Percentiles rank a stretch among this genome's conserved stretches.
phyloP scores from a whole-genome alignment of 1,284 basidiomycete species.

The Clitocybe nebularis region DNA sequence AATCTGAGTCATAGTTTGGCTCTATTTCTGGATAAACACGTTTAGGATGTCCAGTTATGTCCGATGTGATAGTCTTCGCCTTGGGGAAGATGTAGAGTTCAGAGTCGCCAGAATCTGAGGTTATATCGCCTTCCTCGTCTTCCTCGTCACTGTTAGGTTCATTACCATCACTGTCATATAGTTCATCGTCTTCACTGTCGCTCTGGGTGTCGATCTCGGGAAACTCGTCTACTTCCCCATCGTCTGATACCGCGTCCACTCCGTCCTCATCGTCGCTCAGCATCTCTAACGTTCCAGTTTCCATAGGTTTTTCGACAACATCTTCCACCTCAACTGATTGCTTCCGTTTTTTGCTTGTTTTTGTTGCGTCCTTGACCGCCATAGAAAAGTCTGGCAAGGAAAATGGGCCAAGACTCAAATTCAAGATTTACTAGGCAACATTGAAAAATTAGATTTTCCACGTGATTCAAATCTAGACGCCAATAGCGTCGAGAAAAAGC shows the following conservation, averaged over 20 bases:
- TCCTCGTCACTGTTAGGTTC: conserved; percentile 34
- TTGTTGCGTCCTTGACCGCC: conserved; percentile 29
- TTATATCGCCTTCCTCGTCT: conserved; percentile 34
- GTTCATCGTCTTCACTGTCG: conserved; percentile 42
- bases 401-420: no score
- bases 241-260: conserved; percentile 47
- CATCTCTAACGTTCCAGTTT: conserved; percentile 57
- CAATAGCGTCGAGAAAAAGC: no score
- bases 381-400: no score
- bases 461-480: no score
- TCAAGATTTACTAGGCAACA: no score
- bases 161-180: conserved; percentile 32
- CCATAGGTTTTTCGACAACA: conserved; percentile 14
- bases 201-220: conserved; percentile 53
- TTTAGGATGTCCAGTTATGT: conserved; percentile 86
- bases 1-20: conserved; percentile 95
- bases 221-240: conserved; percentile 45
- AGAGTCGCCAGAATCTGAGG: conserved; percentile 32
- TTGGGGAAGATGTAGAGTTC: conserved; percentile 53
- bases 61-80: conserved; percentile 67
- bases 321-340: conserved; percentile 35
- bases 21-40: conserved; percentile 93
- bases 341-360: conserved; percentile 55
- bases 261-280: conserved; percentile 64
- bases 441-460: no score